Base-by-base conservation (phyloP, 805 yeast species). In the Cyberlindnera bimundalis region DNA sequence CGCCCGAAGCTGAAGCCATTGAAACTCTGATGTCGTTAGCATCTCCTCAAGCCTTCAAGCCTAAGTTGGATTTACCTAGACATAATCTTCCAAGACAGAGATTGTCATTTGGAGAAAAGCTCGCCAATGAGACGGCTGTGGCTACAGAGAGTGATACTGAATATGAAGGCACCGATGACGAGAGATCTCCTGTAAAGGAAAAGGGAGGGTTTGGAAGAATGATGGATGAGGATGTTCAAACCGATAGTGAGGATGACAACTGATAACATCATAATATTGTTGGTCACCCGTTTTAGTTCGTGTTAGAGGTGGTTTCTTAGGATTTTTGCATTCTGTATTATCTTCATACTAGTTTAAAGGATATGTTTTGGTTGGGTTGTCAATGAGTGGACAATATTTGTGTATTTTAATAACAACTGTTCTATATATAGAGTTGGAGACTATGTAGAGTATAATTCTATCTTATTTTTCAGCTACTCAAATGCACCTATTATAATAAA, bases 1-100 rank as follows among this genome's bases (percentile, higher is more conserved):
- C 47, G 6, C 59, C 64, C 4, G 69, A 67, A 43, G 69, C 61
- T 4, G 70, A 65, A 39, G 72, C 70, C 2, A 60, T 67, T 3
- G 68, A 65, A 33, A 66, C 69, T 4, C 47, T 67, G 15, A 67
- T 67, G 70, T 65, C 71, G 1, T 49, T 67, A 17, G 58, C 71
- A 3, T 46, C 50, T 3, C 52, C 52, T 13, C 44, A 45, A 18
- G 33, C 46, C 2, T 29, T 40, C 33, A 45, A 43, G 29, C 37
- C 35, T 5, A 39, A 33, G 28, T 6, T 15, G 19, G 39, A 38
- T 3, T 18, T 43, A 3, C 23, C 43, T 7, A 33, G 27, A 31
- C 15, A 25, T n/a, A 21, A 29, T 18, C 27, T 37, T 2, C 60
- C 60, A 5, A 42, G 46, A 37, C 55, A 52, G 30, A 42, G 43